These are phyloP conservation scores for Ogataea polymorpha DNA, from an alignment of 805 yeast genomes.

Conservation along the genomic window DNA sequence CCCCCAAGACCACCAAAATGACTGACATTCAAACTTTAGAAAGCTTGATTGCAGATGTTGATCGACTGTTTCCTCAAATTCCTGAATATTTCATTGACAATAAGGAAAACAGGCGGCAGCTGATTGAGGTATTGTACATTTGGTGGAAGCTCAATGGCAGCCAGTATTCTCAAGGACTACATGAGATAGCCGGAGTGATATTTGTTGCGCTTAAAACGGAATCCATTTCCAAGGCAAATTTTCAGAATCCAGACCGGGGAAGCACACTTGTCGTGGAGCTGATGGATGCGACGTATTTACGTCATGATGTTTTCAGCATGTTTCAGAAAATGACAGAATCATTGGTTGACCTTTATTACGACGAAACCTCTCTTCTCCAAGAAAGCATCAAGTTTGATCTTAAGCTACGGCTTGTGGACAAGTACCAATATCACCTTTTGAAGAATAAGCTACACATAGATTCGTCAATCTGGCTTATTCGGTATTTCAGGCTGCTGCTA, in stretches of 20 bases:
- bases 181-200: slow-evolving; percentile 50
- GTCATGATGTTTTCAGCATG: slow-evolving; percentile 42
- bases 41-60: slow-evolving; percentile 47
- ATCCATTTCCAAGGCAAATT: slow-evolving; percentile 19
- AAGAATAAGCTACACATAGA: slow-evolving; percentile 45
- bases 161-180: slow-evolving; percentile 49
- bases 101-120: slow-evolving; percentile 22
- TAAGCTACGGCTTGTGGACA: slow-evolving; percentile 48
- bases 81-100: slow-evolving; percentile 31
- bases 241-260: slow-evolving; percentile 15
- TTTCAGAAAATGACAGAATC: slow-evolving; percentile 38
- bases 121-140: slow-evolving; percentile 43
- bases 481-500: slow-evolving; percentile 46
- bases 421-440: slow-evolving; percentile 44
- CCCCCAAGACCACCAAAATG: not conserved
- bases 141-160: slow-evolving; percentile 46
- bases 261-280: slow-evolving; percentile 33
- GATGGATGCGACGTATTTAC: slow-evolving; percentile 37
- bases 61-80: slow-evolving; percentile 47
- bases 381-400: slow-evolving; percentile 49
- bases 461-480: slow-evolving; percentile 52
- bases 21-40: slow-evolving; percentile 40
- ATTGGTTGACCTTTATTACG: slow-evolving; percentile 36
- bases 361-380: slow-evolving; percentile 40
- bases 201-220: slow-evolving; percentile 41